phyloP scores from a whole-genome alignment of 2,329 filamentous ascomycete species.

The Aphanoascus verrucosus region DNA sequence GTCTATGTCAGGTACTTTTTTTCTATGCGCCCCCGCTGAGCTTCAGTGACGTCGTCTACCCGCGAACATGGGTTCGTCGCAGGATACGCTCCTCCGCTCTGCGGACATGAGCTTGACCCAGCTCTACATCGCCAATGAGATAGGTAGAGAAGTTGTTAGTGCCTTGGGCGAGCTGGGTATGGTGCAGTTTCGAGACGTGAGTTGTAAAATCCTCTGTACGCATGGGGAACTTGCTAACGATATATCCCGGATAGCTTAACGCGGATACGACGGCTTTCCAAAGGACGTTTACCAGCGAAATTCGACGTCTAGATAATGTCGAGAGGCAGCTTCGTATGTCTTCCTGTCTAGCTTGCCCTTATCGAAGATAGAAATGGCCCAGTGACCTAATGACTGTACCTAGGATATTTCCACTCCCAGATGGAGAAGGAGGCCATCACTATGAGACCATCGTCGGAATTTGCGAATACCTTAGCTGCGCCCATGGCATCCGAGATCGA shows the following conservation, averaged over 20 bases:
- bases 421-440: constrained; percentile 87
- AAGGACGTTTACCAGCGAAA: constrained; percentile 93
- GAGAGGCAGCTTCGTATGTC: constrained; percentile 87
- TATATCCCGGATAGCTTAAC: constrained; percentile 58
- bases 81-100: constrained; percentile 98
- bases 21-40: constrained; percentile 8
- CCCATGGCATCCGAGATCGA: constrained; percentile 93
- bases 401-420: constrained; percentile 86
- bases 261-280: constrained; percentile 89
- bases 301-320: constrained; percentile 92
- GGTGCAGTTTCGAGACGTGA: constrained; percentile 94
- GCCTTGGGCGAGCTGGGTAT: constrained; percentile 90
- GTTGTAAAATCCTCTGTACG: constrained; percentile 23
- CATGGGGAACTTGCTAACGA: not conserved
- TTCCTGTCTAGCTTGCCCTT: not conserved
- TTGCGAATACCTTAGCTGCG: constrained; percentile 72
- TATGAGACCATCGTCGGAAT: constrained; percentile 83
- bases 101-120: constrained; percentile 99
- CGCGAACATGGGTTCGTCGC: constrained; percentile 46
- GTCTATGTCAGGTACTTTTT: not conserved
- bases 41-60: constrained; percentile 9
- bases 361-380: not conserved
- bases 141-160: constrained; percentile 93
- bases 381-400: not conserved
- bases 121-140: constrained; percentile 98